Evolutionary conservation across 2,329 filamentous ascomycete genomes (phyloP).

Genomic region (Ceratocystis cacaofunesta): DNA sequence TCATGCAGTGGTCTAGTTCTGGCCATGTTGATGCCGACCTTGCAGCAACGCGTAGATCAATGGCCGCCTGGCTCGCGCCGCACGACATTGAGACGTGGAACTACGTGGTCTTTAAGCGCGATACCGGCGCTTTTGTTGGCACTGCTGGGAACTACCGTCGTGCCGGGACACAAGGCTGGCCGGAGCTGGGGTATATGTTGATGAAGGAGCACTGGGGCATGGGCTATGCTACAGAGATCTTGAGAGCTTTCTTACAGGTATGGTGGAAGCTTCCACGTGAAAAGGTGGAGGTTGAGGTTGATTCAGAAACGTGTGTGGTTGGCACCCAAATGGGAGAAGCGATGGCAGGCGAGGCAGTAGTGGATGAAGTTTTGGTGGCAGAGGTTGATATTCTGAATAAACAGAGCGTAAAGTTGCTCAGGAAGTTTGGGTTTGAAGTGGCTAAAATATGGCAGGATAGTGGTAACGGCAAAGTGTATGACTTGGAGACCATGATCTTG

Average conservation of each 20-base stretch:
- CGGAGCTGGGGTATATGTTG: conserved; percentile 45
- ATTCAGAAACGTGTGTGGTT: conserved; percentile 25
- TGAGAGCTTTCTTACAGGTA: conserved; percentile 30
- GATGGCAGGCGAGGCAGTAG: conserved; percentile 19
- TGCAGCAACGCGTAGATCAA: conserved; percentile 29
- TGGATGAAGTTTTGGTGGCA: conserved; percentile 31
- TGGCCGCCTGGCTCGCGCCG: conserved; percentile 32
- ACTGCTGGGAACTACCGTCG: conserved; percentile 30
- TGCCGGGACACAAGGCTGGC: conserved; percentile 34
- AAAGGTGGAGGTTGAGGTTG: conserved; percentile 31
- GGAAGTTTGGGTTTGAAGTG: conserved; percentile 39
- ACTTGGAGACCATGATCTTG: conserved; percentile 11
- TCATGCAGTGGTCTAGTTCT: conserved; percentile 43
- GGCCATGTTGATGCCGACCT: conserved; percentile 31
- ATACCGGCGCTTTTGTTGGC: conserved; percentile 37
- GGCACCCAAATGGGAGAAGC: neutral
- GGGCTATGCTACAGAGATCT: conserved; percentile 43
- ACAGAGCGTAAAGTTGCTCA: conserved; percentile 40
- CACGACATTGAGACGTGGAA: conserved; percentile 40
- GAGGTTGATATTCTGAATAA: conserved; percentile 35
- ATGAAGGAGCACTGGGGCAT: conserved; percentile 38
- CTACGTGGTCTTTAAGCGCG: conserved; percentile 35
- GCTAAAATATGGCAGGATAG: conserved; percentile 29
- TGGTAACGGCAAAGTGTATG: conserved; percentile 4
- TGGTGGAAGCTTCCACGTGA: conserved; percentile 37